Evolutionary conservation across 192 early-diverging fungal genomes (phyloP).

Genomic region (Coemansia sp.): DNA sequence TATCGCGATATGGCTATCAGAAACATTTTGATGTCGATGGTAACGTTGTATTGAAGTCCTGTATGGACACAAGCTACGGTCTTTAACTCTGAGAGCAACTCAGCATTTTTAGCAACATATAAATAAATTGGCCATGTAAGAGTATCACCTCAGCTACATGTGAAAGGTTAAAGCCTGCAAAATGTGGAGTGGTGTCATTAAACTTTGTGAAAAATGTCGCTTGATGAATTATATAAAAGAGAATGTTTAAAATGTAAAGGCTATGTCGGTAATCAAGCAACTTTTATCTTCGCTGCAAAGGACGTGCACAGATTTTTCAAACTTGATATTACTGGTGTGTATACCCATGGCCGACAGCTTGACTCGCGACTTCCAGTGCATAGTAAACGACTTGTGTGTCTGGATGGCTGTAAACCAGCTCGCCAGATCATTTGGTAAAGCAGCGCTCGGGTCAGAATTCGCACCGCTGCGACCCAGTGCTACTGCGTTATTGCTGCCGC

Average conservation of each 20-base stretch:
- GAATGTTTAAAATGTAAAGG: background rate
- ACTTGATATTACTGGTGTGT: conserved; percentile 38
- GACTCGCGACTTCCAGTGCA: conserved; percentile 47
- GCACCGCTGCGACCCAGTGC: conserved; percentile 1
- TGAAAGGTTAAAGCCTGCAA: too few species aligned
- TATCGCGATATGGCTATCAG: conserved; percentile 47
- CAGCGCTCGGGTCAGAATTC: background rate
- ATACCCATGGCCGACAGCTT: conserved; percentile 40
- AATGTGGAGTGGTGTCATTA: too few species aligned
- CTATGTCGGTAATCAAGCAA: conserved; percentile 24
- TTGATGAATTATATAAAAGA: background rate
- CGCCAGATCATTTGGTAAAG: conserved; percentile 14
- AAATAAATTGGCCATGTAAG: too few species aligned
- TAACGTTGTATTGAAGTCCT: too few species aligned
- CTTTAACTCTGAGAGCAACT: too few species aligned
- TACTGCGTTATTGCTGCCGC: background rate
- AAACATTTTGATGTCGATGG: too few species aligned
- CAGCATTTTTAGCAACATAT: too few species aligned
- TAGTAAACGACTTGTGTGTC: conserved; percentile 34
- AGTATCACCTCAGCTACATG: too few species aligned
- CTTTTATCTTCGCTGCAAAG: conserved; percentile 24
- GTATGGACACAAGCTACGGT: too few species aligned
- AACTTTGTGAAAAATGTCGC: background rate
- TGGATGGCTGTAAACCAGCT: conserved; percentile 45
- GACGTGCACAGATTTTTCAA: conserved; percentile 47